Evolutionary conservation across 495 filamentous ascomycete genomes (phyloP), one percentile per base, ranked within the genome.

Genomic region (Amphirosellinia nigrospora): DNA sequence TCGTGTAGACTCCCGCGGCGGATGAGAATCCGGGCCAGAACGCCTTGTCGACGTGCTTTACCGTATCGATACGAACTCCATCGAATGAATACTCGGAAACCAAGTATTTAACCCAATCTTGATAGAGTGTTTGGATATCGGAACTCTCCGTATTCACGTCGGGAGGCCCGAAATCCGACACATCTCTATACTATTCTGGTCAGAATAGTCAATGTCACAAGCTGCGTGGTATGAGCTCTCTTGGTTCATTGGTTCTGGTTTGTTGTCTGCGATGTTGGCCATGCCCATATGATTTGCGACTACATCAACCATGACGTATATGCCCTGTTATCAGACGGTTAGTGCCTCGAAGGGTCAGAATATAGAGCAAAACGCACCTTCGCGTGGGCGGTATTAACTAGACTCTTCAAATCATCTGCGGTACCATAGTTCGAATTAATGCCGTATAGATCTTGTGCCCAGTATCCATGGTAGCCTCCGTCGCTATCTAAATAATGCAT

Each of bases 221-320:
- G 81, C 86, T 3, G 83, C 50, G 75, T 96, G 93, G 74, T 88
- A 96, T 71, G 92, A 91, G 0, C 80, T 82, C 9, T 43, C 59
- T 50, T 75, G 70, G 43, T 72, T 68, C 34, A 76, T 41, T 9
- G 72, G 70, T 32, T 52, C 55, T 26, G 71, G 70, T 32, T 56
- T 23, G 45, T 71, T 66, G 28, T 66, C 67, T 4, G 19, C 34
- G 52, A 74, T 65, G 30, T 64, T 38, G 5, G 48, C 46, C 3
- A 62, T 45, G 30, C 89, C 92, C 85, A 94, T 88, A 73, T 96
- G 91, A 75, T 96, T 96, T 21, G 90, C 87, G 11, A 94, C 92
- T 0, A 94, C 84, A 71, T 94, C 92, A 30, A 93, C 88, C 92
- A 94, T 94, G 36, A 94, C 81, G 62, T 89, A 91, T 19, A 76